These are phyloP conservation scores for Scalesia atractyloides DNA, from an alignment of 129 eudicot genomes.

Conservation along the genomic window DNA sequence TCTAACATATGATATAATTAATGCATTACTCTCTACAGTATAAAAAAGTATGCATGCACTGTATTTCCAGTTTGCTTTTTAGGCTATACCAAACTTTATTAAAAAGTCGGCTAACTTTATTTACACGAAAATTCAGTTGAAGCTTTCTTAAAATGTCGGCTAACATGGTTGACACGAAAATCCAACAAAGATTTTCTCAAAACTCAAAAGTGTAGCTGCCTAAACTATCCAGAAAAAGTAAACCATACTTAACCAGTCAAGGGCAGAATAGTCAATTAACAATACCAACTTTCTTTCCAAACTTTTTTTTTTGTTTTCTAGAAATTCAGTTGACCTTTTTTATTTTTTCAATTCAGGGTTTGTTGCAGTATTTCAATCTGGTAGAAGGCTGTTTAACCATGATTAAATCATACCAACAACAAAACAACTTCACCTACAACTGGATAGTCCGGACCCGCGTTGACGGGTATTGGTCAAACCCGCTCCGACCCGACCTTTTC, in stretches of 20 bases:
- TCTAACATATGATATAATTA: no score
- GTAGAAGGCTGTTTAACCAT: slow-evolving; percentile 85
- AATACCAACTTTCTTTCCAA: slow-evolving; percentile 3
- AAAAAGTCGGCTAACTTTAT: not conserved
- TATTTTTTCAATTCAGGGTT: slow-evolving; percentile 52
- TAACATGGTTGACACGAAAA: not conserved
- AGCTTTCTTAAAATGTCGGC: not conserved
- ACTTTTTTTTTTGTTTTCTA: not conserved
- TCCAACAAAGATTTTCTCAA: not conserved
- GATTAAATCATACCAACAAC: slow-evolving; percentile 60
- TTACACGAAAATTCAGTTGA: not conserved
- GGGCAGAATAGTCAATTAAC: slow-evolving; percentile 17
- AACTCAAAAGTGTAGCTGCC: not conserved
- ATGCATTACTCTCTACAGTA: no score
- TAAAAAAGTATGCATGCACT: no score
- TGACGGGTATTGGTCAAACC: slow-evolving; percentile 82
- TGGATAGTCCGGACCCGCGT: slow-evolving; percentile 95
- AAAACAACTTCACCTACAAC: slow-evolving; percentile 74
- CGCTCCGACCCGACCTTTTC: slow-evolving; percentile 52
- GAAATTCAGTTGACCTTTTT: not conserved
- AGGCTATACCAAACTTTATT: not conserved
- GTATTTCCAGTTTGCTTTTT: no score
- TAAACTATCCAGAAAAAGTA: not conserved
- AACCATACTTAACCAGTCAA: not conserved
- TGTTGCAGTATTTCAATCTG: slow-evolving; percentile 74